These are phyloP conservation scores for Botrytis porri DNA, from an alignment of 2,329 filamentous ascomycete species.

Conservation along the genomic window DNA sequence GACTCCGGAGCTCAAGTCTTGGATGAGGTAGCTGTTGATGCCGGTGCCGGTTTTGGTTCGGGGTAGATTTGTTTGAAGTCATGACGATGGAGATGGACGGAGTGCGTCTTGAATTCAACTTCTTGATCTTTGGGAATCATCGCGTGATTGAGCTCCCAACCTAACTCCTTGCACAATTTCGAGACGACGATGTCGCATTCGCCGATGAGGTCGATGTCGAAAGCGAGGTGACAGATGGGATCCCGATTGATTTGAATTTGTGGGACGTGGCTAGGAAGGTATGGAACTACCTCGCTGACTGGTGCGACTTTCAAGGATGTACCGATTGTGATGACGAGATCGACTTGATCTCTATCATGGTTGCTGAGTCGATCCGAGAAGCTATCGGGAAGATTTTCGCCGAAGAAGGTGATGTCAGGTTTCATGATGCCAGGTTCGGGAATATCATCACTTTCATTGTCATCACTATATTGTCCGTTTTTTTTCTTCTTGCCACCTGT, in stretches of 20 bases:
- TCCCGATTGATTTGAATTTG: constrained; percentile 88
- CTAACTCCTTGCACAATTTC: constrained; percentile 77
- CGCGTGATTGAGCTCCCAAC: constrained; percentile 77
- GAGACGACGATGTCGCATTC: constrained; percentile 89
- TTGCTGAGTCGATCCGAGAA: constrained; percentile 81
- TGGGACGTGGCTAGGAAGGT: constrained; percentile 73
- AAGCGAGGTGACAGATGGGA: constrained; percentile 84
- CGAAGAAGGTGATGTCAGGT: constrained; percentile 98
- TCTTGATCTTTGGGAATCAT: constrained; percentile 72
- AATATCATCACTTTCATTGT: constrained; percentile 59
- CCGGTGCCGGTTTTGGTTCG: too few relatives aligned
- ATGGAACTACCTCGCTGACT: constrained; percentile 85
- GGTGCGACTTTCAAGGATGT: constrained; percentile 95
- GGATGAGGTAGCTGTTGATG: not conserved
- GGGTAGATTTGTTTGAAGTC: constrained; percentile 38
- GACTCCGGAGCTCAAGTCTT: not conserved
- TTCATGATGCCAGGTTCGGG: constrained; percentile 80
- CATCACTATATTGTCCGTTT: constrained; percentile 29
- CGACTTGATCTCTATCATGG: constrained; percentile 74
- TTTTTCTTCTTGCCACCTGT: constrained; percentile 49
- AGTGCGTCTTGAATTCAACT: constrained; percentile 52
- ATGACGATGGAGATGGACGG: constrained; percentile 48
- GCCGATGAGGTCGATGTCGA: constrained; percentile 94
- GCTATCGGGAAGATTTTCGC: constrained; percentile 78
- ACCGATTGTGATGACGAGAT: constrained; percentile 93